Conservation (phyloP, 1,284 basidiomycete species). For the Moesziomyces sp. region DNA sequence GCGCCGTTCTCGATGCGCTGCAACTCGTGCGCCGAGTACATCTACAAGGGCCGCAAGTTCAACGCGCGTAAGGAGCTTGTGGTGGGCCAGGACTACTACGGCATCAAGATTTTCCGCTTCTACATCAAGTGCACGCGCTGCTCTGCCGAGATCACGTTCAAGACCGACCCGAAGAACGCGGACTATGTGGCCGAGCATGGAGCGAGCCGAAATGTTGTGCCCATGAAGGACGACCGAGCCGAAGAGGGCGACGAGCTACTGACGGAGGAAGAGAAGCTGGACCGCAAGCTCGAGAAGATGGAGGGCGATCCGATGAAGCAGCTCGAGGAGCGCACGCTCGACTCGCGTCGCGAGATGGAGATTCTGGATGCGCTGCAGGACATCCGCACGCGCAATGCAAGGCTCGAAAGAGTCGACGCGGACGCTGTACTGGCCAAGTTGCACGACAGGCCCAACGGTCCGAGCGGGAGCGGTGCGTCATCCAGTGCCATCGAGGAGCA, state of each 20-base stretch:
- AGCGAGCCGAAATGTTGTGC: constrained; percentile 64
- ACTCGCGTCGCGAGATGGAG: constrained; percentile 98
- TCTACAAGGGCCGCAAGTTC: constrained; percentile 96
- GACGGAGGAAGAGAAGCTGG: constrained; percentile 45
- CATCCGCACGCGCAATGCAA: constrained; percentile 89
- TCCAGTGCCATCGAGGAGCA: constrained; percentile 16
- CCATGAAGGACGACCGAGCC: constrained; percentile 35
- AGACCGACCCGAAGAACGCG: constrained; percentile 91
- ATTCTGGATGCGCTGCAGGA: constrained; percentile 95
- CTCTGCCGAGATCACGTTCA: constrained; percentile 98
- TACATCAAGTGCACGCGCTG: constrained; percentile 67
- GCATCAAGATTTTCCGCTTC: constrained; percentile 84
- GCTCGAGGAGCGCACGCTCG: constrained; percentile 88
- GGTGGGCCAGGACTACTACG: constrained; percentile 94
- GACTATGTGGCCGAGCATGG: constrained; percentile 66
- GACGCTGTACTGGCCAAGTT: constrained; percentile 55
- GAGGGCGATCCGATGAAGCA: constrained; percentile 96
- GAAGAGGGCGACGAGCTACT: constrained; percentile 38
- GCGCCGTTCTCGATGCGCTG: constrained; percentile 95
- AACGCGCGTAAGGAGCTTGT: constrained; percentile 99
- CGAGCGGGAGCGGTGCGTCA: background rate
- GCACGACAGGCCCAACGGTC: constrained; percentile 2
- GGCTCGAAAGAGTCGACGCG: constrained; percentile 77
- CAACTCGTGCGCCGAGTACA: constrained; percentile 91
- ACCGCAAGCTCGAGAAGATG: constrained; percentile 29